Evolutionary conservation across 805 yeast genomes (phyloP).

Genomic region (Pichia pseudocactophila): DNA sequence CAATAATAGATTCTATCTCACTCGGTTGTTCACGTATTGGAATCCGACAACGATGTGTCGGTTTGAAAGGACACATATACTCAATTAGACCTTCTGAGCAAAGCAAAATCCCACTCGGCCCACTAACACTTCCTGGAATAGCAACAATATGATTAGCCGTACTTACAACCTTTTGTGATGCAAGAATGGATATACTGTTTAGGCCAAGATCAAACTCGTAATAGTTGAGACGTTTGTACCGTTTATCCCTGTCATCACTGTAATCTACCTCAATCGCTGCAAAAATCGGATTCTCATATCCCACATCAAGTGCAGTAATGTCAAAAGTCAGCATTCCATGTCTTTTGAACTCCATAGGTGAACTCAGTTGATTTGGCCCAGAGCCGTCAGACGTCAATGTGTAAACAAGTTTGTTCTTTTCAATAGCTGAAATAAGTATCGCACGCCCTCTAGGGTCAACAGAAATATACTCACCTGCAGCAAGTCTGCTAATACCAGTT

Average conservation of each 20-base stretch:
- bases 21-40: slow-evolving; percentile 37
- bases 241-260: slow-evolving; percentile 19
- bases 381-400: slow-evolving; percentile 40
- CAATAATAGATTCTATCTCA: slow-evolving; percentile 28
- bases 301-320: slow-evolving; percentile 59
- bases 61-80: slow-evolving; percentile 36
- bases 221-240: slow-evolving; percentile 36
- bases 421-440: slow-evolving; percentile 60
- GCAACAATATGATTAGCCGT: slow-evolving; percentile 48
- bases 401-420: slow-evolving; percentile 64
- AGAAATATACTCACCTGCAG: slow-evolving; percentile 67
- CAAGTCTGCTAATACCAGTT: slow-evolving; percentile 61
- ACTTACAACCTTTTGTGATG: slow-evolving; percentile 30
- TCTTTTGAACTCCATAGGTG: slow-evolving; percentile 66
- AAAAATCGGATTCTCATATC: slow-evolving; percentile 76
- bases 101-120: slow-evolving; percentile 61
- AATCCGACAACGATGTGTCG: slow-evolving; percentile 37
- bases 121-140: slow-evolving; percentile 65
- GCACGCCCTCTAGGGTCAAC: slow-evolving; percentile 71
- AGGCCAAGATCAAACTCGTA: slow-evolving; percentile 84
- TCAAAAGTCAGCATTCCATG: slow-evolving; percentile 43
- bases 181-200: slow-evolving; percentile 57
- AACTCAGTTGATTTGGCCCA: slow-evolving; percentile 35
- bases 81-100: slow-evolving; percentile 49
- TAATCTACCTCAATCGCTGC: slow-evolving; percentile 67